Percentiles rank a stretch among this genome's conserved stretches.
These are phyloP conservation scores for Typha latifolia DNA, from an alignment of 176 grass and related monocot genomes.

Conservation along the genomic window DNA sequence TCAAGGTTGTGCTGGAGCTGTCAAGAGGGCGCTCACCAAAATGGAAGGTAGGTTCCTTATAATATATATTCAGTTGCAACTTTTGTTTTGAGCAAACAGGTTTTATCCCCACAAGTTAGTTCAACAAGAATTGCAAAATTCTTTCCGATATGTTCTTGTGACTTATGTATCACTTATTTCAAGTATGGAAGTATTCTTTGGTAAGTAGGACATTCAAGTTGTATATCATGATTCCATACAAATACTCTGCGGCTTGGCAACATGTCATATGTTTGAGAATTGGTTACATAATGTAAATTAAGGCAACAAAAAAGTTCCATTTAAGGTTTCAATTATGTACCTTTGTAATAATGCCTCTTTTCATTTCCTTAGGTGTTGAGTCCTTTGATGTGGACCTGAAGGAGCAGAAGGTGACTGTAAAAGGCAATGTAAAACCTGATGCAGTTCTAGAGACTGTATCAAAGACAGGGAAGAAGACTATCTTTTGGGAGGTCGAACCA, in stretches of 20 bases:
- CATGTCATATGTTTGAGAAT: too few species aligned
- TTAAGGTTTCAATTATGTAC: too few species aligned
- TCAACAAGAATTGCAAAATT: background rate
- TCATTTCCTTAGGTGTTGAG: conserved; percentile 46
- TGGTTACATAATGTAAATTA: too few species aligned
- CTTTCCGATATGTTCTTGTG: too few species aligned
- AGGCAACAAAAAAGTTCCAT: too few species aligned
- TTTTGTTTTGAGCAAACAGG: too few species aligned
- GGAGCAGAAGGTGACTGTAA: conserved; percentile 87
- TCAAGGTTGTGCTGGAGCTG: conserved; percentile 60
- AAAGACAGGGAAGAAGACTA: conserved; percentile 77
- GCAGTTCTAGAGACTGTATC: conserved; percentile 79
- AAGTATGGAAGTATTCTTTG: too few species aligned
- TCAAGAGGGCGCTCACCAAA: conserved; percentile 65
- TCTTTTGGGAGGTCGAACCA: conserved; percentile 50
- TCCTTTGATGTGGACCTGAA: conserved; percentile 74
- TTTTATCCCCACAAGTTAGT: background rate
- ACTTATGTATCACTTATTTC: too few species aligned
- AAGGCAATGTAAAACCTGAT: conserved; percentile 62
- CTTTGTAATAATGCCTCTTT: background rate
- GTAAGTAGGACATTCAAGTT: too few species aligned
- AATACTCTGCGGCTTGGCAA: too few species aligned
- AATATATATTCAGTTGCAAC: background rate
- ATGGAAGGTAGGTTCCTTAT: conserved; percentile 56
- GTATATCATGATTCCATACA: too few species aligned